Evolutionary conservation across 495 filamentous ascomycete genomes (phyloP), one percentile per base, ranked within the genome.

Genomic region (Penicillium pulvis): DNA sequence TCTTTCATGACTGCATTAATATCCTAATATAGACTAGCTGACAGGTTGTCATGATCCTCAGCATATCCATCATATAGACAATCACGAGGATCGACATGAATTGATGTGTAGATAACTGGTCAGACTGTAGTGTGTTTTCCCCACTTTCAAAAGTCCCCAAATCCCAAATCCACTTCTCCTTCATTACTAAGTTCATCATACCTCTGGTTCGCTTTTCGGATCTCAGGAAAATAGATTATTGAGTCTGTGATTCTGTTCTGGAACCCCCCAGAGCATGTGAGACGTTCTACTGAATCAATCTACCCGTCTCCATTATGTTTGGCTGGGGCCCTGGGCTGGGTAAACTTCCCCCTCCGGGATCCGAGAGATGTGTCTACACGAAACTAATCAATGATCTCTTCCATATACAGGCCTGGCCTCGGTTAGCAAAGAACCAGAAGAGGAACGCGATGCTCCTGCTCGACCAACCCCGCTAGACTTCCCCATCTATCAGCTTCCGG

Each of bases 381-480:
- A 14, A 44, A 47, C 17, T 23, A 44, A 30, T 35, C 50, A 52
- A 57, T 43, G n/a, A 28, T 23, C 1, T 2, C 7, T 19, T n/a
- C 6, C 45, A 36, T 28, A 43, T 43, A 24, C 46, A 78, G 75
- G 71, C 53, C 51, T 73, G 49, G 69, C 73, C 50, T 61, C 75
- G n/a, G 60, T 73, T 39, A 66, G 58, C 47, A 67, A 71, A 33
- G 73, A 74, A 43, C 71, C 75, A 6, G 74, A 79, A 33, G 72
- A 69, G 53, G 76, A 79, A 64, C 72, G 79, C 59, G 63, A 62
- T 46, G 78, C 79, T 11, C 81, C 81, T 11, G 54, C 79, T 33
- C 58, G 67, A 28, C 72, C 79, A 51, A 81, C 79, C 2, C 76
- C 71, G 6, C 69, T 83, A 23, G 77, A 83, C 31, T 83, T 83